These are phyloP conservation scores for Dactylellina cionopaga DNA, from an alignment of 2,329 filamentous ascomycete species.

Conservation along the genomic window DNA sequence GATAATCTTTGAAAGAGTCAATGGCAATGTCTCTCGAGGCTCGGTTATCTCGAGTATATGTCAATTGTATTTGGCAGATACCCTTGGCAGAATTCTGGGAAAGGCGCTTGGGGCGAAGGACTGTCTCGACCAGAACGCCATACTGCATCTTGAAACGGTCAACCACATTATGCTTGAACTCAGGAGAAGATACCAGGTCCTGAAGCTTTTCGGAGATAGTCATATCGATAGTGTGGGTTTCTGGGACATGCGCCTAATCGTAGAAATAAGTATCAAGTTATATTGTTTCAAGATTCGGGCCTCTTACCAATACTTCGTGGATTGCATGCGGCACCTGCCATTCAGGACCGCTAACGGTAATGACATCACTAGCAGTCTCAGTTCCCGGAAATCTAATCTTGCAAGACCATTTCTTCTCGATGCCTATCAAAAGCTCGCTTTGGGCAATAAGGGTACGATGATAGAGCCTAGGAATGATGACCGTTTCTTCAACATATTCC, in stretches of 20 bases:
- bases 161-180: slow-evolving; percentile 82
- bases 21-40: slow-evolving; percentile 95
- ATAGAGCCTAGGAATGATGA: slow-evolving; percentile 73
- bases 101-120: slow-evolving; percentile 70
- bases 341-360: slow-evolving; percentile 94
- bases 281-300: neutral
- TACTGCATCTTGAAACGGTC: slow-evolving; percentile 89
- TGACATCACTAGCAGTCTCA: slow-evolving; percentile 94
- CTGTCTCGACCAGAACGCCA: slow-evolving; percentile 84
- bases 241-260: slow-evolving; percentile 87
- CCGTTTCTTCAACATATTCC: slow-evolving; percentile 65
- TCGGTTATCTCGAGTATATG: slow-evolving; percentile 95
- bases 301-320: slow-evolving; percentile 83
- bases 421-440: slow-evolving; percentile 86
- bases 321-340: slow-evolving; percentile 98
- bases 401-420: slow-evolving; percentile 99
- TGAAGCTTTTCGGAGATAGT: slow-evolving; percentile 78
- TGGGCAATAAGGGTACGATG: slow-evolving; percentile 92
- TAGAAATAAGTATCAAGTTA: slow-evolving; percentile 57
- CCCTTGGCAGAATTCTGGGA: slow-evolving; percentile 62
- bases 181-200: slow-evolving; percentile 81
- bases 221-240: slow-evolving; percentile 90
- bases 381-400: slow-evolving; percentile 98
- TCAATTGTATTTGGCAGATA: slow-evolving; percentile 71
- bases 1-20: slow-evolving; percentile 86